phyloP scores from a whole-genome alignment of 2,329 filamentous ascomycete genomes.

The Fusarium udum region DNA sequence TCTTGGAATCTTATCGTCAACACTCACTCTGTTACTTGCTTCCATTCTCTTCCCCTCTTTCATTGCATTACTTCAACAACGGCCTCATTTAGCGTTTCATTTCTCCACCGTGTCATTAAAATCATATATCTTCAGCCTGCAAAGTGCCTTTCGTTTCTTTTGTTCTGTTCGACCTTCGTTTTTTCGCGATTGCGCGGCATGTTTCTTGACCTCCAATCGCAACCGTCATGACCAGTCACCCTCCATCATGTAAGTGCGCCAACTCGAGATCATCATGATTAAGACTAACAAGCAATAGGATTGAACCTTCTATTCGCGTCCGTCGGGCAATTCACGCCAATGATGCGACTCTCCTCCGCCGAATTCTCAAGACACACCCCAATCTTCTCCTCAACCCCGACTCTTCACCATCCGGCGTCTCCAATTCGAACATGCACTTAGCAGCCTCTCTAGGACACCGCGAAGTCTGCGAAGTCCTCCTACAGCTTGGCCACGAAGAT shows the following conservation, averaged over 20 bases:
- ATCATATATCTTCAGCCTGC: background rate
- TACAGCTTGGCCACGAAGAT: constrained; percentile 79
- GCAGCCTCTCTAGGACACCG: constrained; percentile 78
- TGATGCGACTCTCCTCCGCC: constrained; percentile 75
- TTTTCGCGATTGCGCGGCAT: constrained; percentile 30
- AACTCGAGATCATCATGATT: background rate
- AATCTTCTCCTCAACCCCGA: constrained; percentile 81
- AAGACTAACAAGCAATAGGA: constrained; percentile 59
- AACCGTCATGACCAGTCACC: constrained; percentile 40
- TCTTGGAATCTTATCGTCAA: constrained; percentile 21
- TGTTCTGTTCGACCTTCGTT: background rate
- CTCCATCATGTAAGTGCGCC: constrained; percentile 37
- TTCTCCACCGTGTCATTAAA: background rate
- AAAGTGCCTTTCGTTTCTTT: constrained; percentile 2
- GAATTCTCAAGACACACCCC: constrained; percentile 80
- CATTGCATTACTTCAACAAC: background rate
- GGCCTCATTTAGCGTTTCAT: background rate
- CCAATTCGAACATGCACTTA: constrained; percentile 86
- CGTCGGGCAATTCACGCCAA: constrained; percentile 83
- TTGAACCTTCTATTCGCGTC: constrained; percentile 79
- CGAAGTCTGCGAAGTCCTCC: constrained; percentile 74
- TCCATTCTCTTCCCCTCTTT: constrained; percentile 7
- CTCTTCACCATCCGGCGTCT: constrained; percentile 70
- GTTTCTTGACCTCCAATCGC: constrained; percentile 27
- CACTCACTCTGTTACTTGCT: constrained; percentile 1